These are phyloP conservation scores for Sextonia rubra DNA, from an alignment of 164 flowering plant genomes.

Conservation along the genomic window DNA sequence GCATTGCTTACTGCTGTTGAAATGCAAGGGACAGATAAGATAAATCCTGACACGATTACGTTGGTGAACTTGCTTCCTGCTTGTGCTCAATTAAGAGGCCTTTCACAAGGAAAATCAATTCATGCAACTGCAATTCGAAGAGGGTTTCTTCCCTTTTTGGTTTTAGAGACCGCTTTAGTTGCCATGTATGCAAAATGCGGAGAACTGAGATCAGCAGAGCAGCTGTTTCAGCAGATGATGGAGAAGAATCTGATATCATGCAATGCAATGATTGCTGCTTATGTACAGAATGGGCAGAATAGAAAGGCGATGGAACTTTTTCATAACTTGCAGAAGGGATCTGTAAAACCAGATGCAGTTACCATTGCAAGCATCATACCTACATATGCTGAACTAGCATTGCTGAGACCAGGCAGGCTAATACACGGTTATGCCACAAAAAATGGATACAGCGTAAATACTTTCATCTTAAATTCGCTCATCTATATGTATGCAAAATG, in stretches of 20 bases:
- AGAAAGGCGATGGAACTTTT: conserved; percentile 20
- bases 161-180: conserved; percentile 58
- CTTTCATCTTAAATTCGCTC: conserved; percentile 46
- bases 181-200: conserved; percentile 55
- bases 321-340: conserved; percentile 18
- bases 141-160: conserved; percentile 43
- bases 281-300: conserved; percentile 20
- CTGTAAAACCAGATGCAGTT: conserved; percentile 41
- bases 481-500: conserved; percentile 61
- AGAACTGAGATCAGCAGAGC: conserved; percentile 27
- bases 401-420: conserved; percentile 41
- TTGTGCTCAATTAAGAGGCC: conserved; percentile 40
- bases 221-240: conserved; percentile 32
- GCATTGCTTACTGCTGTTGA: conserved; percentile 35
- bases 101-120: conserved; percentile 43
- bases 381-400: conserved; percentile 47
- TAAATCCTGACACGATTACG: conserved; percentile 49
- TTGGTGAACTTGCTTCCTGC: conserved; percentile 57
- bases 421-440: conserved; percentile 46
- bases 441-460: conserved; percentile 22
- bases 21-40: conserved; percentile 36
- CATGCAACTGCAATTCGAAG: conserved; percentile 53
- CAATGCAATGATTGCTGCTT: conserved; percentile 28
- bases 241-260: conserved; percentile 28
- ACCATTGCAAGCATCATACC: conserved; percentile 57